phyloP scores from a whole-genome alignment of 805 yeast genomes.

The Yamadazyma sp. region DNA sequence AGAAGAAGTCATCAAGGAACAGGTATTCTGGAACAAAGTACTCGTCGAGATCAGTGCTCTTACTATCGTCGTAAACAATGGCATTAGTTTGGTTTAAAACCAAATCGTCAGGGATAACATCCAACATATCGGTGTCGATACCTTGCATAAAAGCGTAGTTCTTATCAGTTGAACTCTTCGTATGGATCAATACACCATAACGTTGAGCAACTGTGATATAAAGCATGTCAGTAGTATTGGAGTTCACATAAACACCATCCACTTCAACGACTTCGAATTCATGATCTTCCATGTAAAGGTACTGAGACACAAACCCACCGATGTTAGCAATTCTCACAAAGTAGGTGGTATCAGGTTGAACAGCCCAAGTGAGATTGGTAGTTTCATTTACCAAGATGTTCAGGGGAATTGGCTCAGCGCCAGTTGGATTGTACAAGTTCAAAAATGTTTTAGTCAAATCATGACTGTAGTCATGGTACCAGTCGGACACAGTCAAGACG shows the following conservation, averaged over 20 bases:
- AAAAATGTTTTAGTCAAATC: conserved; percentile 50
- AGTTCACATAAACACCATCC: conserved; percentile 57
- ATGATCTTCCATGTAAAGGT: conserved; percentile 43
- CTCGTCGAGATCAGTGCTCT: conserved; percentile 21
- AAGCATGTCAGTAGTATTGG: conserved; percentile 52
- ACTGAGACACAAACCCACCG: conserved; percentile 72
- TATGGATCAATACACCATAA: conserved; percentile 62
- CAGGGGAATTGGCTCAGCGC: conserved; percentile 81
- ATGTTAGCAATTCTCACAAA: conserved; percentile 62
- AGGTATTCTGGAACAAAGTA: conserved; percentile 33
- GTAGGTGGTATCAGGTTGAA: conserved; percentile 62
- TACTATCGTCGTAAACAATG: conserved; percentile 46
- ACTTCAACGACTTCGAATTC: conserved; percentile 42
- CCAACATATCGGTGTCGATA: conserved; percentile 68
- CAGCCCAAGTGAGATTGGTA: conserved; percentile 52
- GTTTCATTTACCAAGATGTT: conserved; percentile 65
- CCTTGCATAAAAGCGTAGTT: conserved; percentile 64
- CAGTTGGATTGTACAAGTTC: conserved; percentile 74
- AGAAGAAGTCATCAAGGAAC: conserved; percentile 70
- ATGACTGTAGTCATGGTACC: conserved; percentile 57
- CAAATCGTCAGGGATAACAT: conserved; percentile 60
- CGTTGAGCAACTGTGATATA: conserved; percentile 82
- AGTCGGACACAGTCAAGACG: conserved; percentile 56
- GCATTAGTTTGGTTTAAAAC: conserved; percentile 52
- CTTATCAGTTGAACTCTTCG: conserved; percentile 44